A percentile compares a stretch with the other conserved stretches of the same genome.
phyloP scores from a whole-genome alignment of 2,329 filamentous ascomycete genomes.

The Keithomyces neogunnii region DNA sequence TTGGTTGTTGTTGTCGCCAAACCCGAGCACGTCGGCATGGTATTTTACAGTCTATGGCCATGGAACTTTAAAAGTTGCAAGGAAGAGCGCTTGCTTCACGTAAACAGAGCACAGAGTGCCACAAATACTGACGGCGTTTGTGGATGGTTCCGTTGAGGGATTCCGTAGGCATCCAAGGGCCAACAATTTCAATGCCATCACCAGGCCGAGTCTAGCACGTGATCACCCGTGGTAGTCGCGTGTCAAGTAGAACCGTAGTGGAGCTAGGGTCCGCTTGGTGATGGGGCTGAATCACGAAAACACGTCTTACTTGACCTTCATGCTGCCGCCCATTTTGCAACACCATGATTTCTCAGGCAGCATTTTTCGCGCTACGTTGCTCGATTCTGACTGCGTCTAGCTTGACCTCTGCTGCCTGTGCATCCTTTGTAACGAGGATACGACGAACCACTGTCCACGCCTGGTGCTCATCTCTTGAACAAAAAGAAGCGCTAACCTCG shows the following conservation, averaged over 20 bases:
- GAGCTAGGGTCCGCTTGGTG: background rate
- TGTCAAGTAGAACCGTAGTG: constrained; percentile 1
- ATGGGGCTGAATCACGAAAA: background rate
- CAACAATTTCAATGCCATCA: no score
- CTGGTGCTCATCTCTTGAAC: background rate
- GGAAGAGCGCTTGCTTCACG: no score
- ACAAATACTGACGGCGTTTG: no score
- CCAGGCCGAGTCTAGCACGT: constrained; percentile 13
- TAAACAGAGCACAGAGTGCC: no score
- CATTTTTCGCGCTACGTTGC: background rate
- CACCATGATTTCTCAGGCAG: constrained; percentile 6
- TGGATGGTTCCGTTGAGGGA: no score
- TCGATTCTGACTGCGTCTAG: background rate
- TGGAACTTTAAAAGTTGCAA: no score
- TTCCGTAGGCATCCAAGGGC: no score
- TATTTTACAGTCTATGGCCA: no score
- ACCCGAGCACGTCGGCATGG: no score
- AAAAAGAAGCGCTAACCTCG: background rate
- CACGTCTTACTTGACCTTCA: background rate
- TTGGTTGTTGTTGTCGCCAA: background rate
- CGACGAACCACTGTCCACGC: no score
- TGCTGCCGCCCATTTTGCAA: background rate
- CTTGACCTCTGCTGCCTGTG: background rate
- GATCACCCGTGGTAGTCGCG: constrained; percentile 22
- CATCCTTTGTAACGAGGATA: background rate